A percentile compares a stretch with the other conserved stretches of the same genome.
phyloP scores from a whole-genome alignment of 2,329 filamentous ascomycete genomes.

The Berkeleyomyces basicola region DNA sequence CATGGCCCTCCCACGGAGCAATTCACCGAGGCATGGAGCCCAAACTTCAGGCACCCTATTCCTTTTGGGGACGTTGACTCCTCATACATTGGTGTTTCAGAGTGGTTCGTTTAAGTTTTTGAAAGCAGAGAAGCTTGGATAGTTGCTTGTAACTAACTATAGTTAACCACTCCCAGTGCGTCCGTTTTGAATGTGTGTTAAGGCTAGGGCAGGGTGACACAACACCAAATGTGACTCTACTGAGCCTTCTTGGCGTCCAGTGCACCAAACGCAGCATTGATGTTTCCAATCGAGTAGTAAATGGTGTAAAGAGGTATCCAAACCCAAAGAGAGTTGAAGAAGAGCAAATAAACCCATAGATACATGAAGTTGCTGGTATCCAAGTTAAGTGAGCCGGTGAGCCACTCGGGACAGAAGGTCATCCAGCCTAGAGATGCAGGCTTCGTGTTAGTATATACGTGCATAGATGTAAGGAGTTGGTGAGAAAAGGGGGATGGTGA shows the following conservation, averaged over 20 bases:
- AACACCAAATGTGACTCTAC: background rate
- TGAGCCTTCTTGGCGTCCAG: conserved; percentile 17
- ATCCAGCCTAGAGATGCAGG: conserved; percentile 39
- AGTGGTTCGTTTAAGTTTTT: background rate
- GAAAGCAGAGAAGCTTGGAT: background rate
- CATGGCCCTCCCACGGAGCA: background rate
- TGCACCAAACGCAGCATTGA: conserved; percentile 34
- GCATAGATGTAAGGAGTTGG: background rate
- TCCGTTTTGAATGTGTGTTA: conserved; percentile 16
- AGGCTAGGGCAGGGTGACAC: conserved; percentile 1
- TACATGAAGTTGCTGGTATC: conserved; percentile 53
- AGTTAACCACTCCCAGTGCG: background rate
- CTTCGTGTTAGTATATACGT: background rate
- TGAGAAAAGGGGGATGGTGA: background rate
- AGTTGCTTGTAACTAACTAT: too few species aligned
- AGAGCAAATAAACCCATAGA: conserved; percentile 48
- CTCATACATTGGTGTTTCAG: background rate
- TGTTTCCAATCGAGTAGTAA: conserved; percentile 37
- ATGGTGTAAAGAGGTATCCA: conserved; percentile 44
- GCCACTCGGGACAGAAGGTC: conserved; percentile 56
- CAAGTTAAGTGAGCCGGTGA: conserved; percentile 43
- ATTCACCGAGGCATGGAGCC: background rate
- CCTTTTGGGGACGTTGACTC: background rate
- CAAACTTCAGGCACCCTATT: too few species aligned
- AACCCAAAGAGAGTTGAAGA: conserved; percentile 55